These are phyloP conservation scores for Colletotrichum phormii DNA, from an alignment of 2,329 filamentous ascomycete genomes.

Conservation along the genomic window DNA sequence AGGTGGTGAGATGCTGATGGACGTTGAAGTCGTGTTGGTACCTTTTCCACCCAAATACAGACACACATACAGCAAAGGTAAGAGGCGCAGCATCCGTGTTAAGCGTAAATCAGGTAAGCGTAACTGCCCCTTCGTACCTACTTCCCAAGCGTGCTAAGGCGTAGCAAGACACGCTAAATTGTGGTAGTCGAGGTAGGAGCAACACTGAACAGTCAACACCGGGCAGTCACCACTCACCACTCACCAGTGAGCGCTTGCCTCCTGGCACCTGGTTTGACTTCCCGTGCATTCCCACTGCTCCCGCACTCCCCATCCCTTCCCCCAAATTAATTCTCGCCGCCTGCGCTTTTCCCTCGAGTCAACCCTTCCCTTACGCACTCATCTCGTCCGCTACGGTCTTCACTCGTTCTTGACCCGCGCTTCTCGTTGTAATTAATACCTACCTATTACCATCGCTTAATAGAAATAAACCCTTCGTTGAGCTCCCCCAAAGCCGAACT, in stretches of 20 bases:
- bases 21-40: neutral
- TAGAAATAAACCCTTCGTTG: neutral
- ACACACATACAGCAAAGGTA: neutral
- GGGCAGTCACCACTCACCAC: no score
- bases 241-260: neutral
- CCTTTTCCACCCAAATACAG: no score
- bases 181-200: neutral
- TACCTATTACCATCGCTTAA: slow-evolving; percentile 24
- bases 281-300: slow-evolving; percentile 32
- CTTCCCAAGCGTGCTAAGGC: neutral
- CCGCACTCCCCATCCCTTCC: slow-evolving; percentile 30
- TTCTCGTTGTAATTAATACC: neutral
- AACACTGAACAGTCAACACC: neutral
- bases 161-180: neutral
- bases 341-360: slow-evolving; percentile 15
- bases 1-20: neutral
- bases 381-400: neutral
- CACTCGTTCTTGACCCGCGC: slow-evolving; percentile 26
- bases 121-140: neutral
- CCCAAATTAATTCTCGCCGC: slow-evolving; percentile 14
- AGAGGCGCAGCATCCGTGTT: neutral
- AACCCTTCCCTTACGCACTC: neutral
- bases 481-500: slow-evolving; percentile 12
- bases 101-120: neutral
- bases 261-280: slow-evolving; percentile 25